Evolutionary conservation across 106 monocot species (phyloP).

Genomic region (Dendrobium catenatum): DNA sequence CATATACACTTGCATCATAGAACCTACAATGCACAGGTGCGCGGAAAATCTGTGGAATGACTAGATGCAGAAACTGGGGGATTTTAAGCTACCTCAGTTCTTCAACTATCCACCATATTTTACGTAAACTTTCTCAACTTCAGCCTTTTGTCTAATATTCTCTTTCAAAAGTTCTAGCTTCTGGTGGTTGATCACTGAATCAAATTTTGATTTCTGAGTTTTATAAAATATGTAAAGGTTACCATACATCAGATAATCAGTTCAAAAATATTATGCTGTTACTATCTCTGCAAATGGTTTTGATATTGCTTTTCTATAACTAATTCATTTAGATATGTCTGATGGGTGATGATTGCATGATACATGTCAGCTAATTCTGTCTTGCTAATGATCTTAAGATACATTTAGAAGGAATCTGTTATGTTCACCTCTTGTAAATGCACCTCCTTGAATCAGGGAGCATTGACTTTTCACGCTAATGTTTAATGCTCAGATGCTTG

Average conservation of each 20-base stretch:
- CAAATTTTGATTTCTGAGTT: background rate
- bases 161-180: background rate
- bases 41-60: background rate
- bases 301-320: background rate
- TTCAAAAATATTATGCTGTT: background rate
- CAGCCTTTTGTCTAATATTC: background rate
- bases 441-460: too few relatives aligned
- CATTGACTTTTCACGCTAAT: too few relatives aligned
- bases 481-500: too few relatives aligned
- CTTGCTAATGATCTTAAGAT: background rate
- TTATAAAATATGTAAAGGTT: background rate
- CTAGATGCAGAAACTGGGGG: slow-evolving; percentile 68
- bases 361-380: background rate
- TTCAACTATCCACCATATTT: slow-evolving; percentile 80
- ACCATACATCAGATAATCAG: background rate
- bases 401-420: background rate
- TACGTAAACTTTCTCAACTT: slow-evolving; percentile 44
- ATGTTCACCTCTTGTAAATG: background rate
- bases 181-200: background rate
- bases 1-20: too few relatives aligned
- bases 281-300: background rate
- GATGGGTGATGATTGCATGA: background rate
- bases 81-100: slow-evolving; percentile 65
- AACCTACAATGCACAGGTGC: slow-evolving; percentile 5
- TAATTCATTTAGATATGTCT: background rate